Evolutionary conservation across 2,329 filamentous ascomycete species (phyloP), one percentile per base, ranked within the genome.

Genomic region (Stagonosporopsis cucurbitacearum): DNA sequence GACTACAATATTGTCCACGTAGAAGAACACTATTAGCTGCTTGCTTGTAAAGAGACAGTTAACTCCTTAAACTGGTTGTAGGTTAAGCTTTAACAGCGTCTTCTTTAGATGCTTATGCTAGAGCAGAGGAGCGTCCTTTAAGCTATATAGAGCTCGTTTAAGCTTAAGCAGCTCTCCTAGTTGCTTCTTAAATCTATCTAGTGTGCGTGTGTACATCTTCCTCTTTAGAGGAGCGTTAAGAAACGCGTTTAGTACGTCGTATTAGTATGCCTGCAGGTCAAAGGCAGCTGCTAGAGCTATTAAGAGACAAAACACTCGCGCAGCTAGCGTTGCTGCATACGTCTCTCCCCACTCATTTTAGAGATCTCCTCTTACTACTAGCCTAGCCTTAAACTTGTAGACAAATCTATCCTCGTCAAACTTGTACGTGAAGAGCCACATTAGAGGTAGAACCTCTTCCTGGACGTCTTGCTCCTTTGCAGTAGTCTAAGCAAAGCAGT

Each of bases 241-340:
- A 42, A 70, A 71, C 13, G 66, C 64, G 19, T 63, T 69, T 0
- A 61, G 36, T 5, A 51, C 59, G 45, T 71, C 53, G 47, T 58
- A 64, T 48, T 71, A 57, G 5, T 25, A 36, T 11, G 58, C 50
- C 11, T 60, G 46, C 3, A 70, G 43, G 35, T 59, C 46, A 43
- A 66, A 69, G 8, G 48, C 49, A 4, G 65, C 60, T 15, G 57
- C 43, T 23, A 71, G 60, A 12, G 62, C 65, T 11, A 65, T 63
- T 12, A 68, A 19, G 22, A 41, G 39, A 11, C 39, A 8, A 22
- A 41, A 41, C 23, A 41, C 39, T 8, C 39, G 6, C 12, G 40
- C 48, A 23, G 64, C 58, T 46, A 74, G 35, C 3, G 63, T 66
- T 63, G 62, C 11, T 5, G 25, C 25, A 26, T 26, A 26, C 9